Evolutionary conservation across 495 filamentous ascomycete species (phyloP), one percentile per base, ranked within the genome.

Genomic region (Astrothelium macrocarpum): DNA sequence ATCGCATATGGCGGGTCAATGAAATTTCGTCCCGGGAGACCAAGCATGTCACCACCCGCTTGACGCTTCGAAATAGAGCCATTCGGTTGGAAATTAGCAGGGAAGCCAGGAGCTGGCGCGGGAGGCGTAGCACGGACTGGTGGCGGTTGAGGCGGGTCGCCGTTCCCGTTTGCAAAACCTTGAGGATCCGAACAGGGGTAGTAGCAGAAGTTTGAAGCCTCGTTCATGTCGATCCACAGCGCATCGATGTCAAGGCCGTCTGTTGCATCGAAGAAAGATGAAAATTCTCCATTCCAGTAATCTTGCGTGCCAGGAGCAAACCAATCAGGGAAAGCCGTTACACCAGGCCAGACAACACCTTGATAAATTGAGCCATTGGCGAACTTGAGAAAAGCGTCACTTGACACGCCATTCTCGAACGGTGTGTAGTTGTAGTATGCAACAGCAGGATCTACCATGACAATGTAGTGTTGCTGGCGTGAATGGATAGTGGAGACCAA

Each of bases 381-480:
- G 45, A 79, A 76, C 49, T 84, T 82, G 43, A 95, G 73, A 75
- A 90, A 91, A 63, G 89, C 74, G 56, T 82, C 84, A 12, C 80
- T 71, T 7, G 82, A 76, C 2, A 81, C 72, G 10, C 89, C 90
- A 36, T 82, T 79, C 45, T 87, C 77, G 71, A 86, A 90, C 2
- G 84, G 75, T 0, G 79, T 76, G 68, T 93, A 90, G 68, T 88
- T 77, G 61, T 83, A 76, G 65, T 85, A 86, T 12, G 84, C 84
- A 63, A 92, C 84, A 12, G 90, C 89, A 2, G 90, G 90, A 68
- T 95, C 90, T 11, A 96, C 89, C 90, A 95, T 95, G 45, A 94
- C 65, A 36, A 66, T 66, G 45, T 93, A 92, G 60, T 91, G 81
- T 70, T 94, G 91, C 59, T 91, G 67, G 68, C 88, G 81, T 29